These are phyloP conservation scores for Madurella fahalii DNA, from an alignment of 2,329 filamentous ascomycete genomes.

Conservation along the genomic window DNA sequence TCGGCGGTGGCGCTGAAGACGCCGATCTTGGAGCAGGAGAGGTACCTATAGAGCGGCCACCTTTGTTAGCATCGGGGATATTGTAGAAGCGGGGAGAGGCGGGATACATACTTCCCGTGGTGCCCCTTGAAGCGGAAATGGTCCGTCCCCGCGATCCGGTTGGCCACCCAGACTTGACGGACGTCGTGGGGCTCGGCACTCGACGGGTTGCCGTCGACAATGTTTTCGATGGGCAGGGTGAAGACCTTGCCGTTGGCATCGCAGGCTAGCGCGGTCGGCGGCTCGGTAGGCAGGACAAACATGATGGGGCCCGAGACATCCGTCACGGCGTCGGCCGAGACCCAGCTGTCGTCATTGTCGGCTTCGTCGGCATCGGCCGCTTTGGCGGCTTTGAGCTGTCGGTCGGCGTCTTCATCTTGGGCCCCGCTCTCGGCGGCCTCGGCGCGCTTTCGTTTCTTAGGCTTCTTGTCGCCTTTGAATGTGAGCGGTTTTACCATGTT, in stretches of 20 bases:
- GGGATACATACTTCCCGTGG: slow-evolving; percentile 65
- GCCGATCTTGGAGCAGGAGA: slow-evolving; percentile 81
- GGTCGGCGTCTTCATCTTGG: slow-evolving; percentile 30
- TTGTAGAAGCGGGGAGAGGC: background rate
- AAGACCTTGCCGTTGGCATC: slow-evolving; percentile 87
- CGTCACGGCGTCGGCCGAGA: slow-evolving; percentile 68
- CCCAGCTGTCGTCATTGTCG: slow-evolving; percentile 81
- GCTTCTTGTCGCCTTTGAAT: slow-evolving; percentile 97
- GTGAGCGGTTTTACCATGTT: slow-evolving; percentile 81
- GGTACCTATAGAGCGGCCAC: slow-evolving; percentile 53
- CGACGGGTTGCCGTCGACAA: slow-evolving; percentile 74
- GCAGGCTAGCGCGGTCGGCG: slow-evolving; percentile 72
- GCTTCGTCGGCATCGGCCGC: slow-evolving; percentile 36
- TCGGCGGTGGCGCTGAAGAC: slow-evolving; percentile 71
- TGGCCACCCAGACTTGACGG: slow-evolving; percentile 91
- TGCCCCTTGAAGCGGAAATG: slow-evolving; percentile 83
- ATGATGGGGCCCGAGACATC: slow-evolving; percentile 82
- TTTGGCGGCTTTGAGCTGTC: slow-evolving; percentile 35
- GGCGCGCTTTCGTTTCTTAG: slow-evolving; percentile 82
- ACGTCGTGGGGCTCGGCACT: slow-evolving; percentile 95
- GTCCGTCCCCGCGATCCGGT: slow-evolving; percentile 75
- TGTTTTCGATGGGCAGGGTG: slow-evolving; percentile 75
- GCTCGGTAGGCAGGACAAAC: slow-evolving; percentile 73
- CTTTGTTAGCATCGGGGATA: background rate
- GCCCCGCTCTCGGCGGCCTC: slow-evolving; percentile 49